Evolutionary conservation across 2,329 filamentous ascomycete genomes (phyloP), one percentile per base, ranked within the genome.

Genomic region (Intubia oerlemansii): DNA sequence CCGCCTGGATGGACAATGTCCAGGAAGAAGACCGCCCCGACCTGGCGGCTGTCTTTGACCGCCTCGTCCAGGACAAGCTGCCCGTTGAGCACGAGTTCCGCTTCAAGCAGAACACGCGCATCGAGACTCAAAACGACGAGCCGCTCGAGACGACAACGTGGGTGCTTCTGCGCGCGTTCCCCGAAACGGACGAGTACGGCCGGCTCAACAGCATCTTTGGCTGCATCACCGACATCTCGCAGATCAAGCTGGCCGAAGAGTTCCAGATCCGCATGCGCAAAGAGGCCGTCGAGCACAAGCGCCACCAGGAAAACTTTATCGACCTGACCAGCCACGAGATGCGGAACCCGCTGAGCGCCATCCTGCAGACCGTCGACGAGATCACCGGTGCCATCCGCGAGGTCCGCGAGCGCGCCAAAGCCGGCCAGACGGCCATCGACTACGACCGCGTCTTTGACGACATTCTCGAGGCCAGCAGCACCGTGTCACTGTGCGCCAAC

Each of bases 241-340:
- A 76, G 30, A 78, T 88, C 44, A 91, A 90, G 46, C 74, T 73
- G 58, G 79, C 80, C 1, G 80, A 90, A 47, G 70, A 73, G 26
- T 68, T 81, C 19, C 78, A 90, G 46, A 79, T 66, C 40, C 62
- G 71, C 25, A 69, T 78, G 33, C 74, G 78, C 42, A 67, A 84
- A 41, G 79, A 88, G 44, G 81, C 79, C 0, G 66, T 84, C 3
- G 75, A 85, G 44, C 59, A 82, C 35, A 88, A 88, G 47, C 59
- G 67, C 15, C 69, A 76, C 36, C 64, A 70, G 38, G 65, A 69
- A 39, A 76, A 76, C 37, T 77, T 77, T 41, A 76, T 78, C 38
- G 72, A 78, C 41, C 76, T 77, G 31, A 77, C 71, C 4, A 72
- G 63, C 35, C 74, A 79, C 46, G 74, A 79, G 41, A 75, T 80